These are phyloP conservation scores for Nitzschia palea DNA, from an alignment of 108 stramenopile species.

Conservation along the genomic window DNA sequence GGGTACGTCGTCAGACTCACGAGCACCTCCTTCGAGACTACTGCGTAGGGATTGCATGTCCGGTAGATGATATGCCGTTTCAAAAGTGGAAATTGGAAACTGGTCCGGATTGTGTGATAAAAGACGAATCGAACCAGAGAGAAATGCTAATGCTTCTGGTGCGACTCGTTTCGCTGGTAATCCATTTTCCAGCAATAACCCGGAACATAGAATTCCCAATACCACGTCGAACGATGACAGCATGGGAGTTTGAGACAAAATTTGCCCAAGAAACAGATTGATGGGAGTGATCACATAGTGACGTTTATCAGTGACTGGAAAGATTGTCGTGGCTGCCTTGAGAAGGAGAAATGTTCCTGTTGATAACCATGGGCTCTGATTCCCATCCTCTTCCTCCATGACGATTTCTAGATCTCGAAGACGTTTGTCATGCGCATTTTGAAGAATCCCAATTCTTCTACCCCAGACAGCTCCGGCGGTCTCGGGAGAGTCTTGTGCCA, in stretches of 20 bases:
- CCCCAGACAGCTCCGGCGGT: conserved; percentile 84
- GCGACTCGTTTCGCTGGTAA: conserved; percentile 75
- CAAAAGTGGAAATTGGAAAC: conserved; percentile 52
- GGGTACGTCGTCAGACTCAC: background rate
- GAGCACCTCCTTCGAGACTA: background rate
- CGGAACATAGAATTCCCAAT: conserved; percentile 74
- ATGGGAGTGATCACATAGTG: conserved; percentile 90
- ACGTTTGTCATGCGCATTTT: conserved; percentile 85
- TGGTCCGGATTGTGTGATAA: conserved; percentile 48
- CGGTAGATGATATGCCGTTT: conserved; percentile 30
- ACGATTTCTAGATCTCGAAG: conserved; percentile 74
- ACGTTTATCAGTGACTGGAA: conserved; percentile 88
- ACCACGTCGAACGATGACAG: conserved; percentile 64
- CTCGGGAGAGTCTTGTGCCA: conserved; percentile 88
- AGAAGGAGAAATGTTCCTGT: conserved; percentile 82
- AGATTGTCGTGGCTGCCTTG: conserved; percentile 83
- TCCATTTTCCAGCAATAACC: conserved; percentile 81
- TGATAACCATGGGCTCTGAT: conserved; percentile 82
- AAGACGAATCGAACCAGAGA: conserved; percentile 47
- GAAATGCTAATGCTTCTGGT: conserved; percentile 86
- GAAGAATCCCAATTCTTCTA: conserved; percentile 77
- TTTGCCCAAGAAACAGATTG: conserved; percentile 80
- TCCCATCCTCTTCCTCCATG: conserved; percentile 42
- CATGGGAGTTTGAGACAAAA: conserved; percentile 83
- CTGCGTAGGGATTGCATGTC: conserved; percentile 16